A percentile compares a stretch with the other conserved stretches of the same genome.
Conservation (phyloP, 176 grass and related monocot genomes). For the Tillandsia leiboldiana region DNA sequence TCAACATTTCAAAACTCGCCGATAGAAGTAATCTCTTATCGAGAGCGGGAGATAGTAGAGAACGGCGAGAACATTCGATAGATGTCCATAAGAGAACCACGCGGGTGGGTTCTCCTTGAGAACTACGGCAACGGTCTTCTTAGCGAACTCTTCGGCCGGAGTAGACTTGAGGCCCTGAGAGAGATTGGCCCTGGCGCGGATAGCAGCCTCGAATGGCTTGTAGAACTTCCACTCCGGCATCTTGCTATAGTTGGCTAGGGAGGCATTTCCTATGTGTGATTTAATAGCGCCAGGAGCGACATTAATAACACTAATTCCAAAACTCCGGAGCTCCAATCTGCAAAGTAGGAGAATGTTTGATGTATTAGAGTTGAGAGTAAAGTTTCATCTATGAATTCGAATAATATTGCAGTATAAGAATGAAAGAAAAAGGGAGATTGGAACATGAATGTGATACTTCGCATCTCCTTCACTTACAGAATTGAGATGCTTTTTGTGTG, state of each 20-base stretch:
- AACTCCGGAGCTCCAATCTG: conserved; percentile 69
- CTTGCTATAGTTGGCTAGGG: conserved; percentile 41
- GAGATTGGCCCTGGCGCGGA: conserved; percentile 45
- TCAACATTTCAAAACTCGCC: conserved; percentile 23
- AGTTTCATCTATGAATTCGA: too few species aligned
- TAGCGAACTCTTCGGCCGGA: conserved; percentile 59
- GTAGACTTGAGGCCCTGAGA: conserved; percentile 50
- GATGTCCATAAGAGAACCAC: conserved; percentile 68
- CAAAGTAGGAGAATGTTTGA: conserved; percentile 4
- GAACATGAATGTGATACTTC: too few species aligned
- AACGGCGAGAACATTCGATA: conserved; percentile 33
- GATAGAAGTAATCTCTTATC: conserved; percentile 74
- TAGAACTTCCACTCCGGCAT: conserved; percentile 88
- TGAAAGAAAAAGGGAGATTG: too few species aligned
- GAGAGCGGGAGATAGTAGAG: conserved; percentile 61
- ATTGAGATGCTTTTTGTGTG: too few species aligned
- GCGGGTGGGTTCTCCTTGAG: conserved; percentile 54
- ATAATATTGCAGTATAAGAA: too few species aligned
- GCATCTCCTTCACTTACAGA: too few species aligned
- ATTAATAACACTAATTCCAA: conserved; percentile 64
- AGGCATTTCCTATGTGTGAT: conserved; percentile 66
- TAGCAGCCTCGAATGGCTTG: conserved; percentile 41
- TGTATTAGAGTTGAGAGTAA: background rate
- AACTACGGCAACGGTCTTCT: conserved; percentile 50
- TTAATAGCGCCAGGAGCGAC: conserved; percentile 74